A percentile compares a stretch with the other conserved stretches of the same genome.
Conservation (phyloP, 768 basidiomycete species). For the Panaeolus cyanescens region DNA sequence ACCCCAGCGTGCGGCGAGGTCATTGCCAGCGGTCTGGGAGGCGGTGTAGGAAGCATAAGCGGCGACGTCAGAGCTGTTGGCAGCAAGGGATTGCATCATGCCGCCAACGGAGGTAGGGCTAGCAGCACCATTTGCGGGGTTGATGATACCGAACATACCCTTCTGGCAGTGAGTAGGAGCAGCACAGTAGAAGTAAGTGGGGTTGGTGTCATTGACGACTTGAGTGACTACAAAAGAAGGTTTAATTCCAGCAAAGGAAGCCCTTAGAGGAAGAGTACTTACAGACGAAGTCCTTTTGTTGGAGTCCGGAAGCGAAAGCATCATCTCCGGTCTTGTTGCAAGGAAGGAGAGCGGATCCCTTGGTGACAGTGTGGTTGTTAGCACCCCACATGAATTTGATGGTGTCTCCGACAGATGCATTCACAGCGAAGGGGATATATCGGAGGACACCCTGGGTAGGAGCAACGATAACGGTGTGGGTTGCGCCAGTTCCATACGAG, state of each 20-base stretch:
- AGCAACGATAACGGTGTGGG: constrained; percentile 78
- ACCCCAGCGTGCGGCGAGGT: constrained; percentile 60
- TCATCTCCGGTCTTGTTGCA: constrained; percentile 72
- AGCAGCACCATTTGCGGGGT: constrained; percentile 54
- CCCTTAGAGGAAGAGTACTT: constrained; percentile 22
- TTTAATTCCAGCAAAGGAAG: background rate
- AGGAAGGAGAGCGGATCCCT: constrained; percentile 62
- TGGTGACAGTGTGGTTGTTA: constrained; percentile 82
- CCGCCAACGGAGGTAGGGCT: constrained; percentile 48
- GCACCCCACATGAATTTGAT: constrained; percentile 78
- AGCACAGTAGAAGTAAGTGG: constrained; percentile 77
- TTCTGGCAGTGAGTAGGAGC: constrained; percentile 72
- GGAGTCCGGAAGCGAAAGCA: constrained; percentile 67
- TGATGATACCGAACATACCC: constrained; percentile 87
- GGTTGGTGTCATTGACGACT: constrained; percentile 71
- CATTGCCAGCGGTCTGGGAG: constrained; percentile 48
- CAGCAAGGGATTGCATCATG: constrained; percentile 52
- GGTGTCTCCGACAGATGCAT: constrained; percentile 78
- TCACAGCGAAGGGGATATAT: constrained; percentile 73
- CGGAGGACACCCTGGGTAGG: constrained; percentile 76
- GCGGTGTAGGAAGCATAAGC: constrained; percentile 56
- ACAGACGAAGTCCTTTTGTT: constrained; percentile 67
- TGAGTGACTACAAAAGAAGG: constrained; percentile 51
- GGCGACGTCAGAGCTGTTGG: constrained; percentile 54
- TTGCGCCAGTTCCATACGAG: constrained; percentile 51